phyloP scores from a whole-genome alignment of 1,139 yeast species.

The Pichia sp. region DNA sequence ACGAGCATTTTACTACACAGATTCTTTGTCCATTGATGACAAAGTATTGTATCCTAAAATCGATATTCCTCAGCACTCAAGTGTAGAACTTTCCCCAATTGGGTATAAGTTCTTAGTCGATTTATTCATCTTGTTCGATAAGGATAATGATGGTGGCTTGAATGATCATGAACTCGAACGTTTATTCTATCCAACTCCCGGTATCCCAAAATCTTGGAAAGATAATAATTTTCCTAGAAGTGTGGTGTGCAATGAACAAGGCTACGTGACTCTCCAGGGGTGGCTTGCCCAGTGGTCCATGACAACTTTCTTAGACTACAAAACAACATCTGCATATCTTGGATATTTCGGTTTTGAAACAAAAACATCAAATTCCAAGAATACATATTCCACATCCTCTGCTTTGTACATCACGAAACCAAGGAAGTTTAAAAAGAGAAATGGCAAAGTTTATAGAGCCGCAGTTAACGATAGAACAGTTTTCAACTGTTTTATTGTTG shows the following conservation, averaged over 20 bases:
- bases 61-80: slow-evolving; percentile 71
- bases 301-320: slow-evolving; percentile 83
- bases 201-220: slow-evolving; percentile 81
- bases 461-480: slow-evolving; percentile 80
- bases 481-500: slow-evolving; percentile 82
- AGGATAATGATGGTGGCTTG: slow-evolving; percentile 93
- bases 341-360: slow-evolving; percentile 84
- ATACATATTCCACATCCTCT: slow-evolving; percentile 25
- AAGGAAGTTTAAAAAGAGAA: slow-evolving; percentile 58
- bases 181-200: slow-evolving; percentile 86
- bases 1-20: slow-evolving; percentile 83
- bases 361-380: slow-evolving; percentile 5
- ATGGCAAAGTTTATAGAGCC: slow-evolving; percentile 62
- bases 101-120: slow-evolving; percentile 93
- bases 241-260: slow-evolving; percentile 84
- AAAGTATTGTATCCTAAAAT: slow-evolving; percentile 70
- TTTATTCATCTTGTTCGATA: slow-evolving; percentile 77
- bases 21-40: slow-evolving; percentile 80
- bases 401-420: slow-evolving; percentile 84
- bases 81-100: slow-evolving; percentile 89
- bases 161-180: slow-evolving; percentile 63
- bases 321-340: slow-evolving; percentile 78
- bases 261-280: slow-evolving; percentile 88
- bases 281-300: slow-evolving; percentile 99
- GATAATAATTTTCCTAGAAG: slow-evolving; percentile 81